Evolutionary conservation across 2,329 filamentous ascomycete genomes (phyloP), one percentile per base, ranked within the genome.

Genomic region (Monosporascus cannonballus): DNA sequence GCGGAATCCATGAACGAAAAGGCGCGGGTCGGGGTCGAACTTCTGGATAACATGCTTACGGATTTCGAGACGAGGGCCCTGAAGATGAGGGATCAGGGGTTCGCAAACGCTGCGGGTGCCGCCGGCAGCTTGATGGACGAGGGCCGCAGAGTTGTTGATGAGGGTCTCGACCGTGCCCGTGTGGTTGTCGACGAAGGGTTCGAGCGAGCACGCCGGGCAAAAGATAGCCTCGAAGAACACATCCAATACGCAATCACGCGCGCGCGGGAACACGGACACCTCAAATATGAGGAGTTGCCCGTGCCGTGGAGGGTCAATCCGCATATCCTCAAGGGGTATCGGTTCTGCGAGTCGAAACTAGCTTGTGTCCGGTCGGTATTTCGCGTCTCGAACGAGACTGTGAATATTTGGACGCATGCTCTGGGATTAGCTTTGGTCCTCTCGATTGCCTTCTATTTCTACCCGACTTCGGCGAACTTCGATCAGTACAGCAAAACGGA

Each of bases 361-460:
- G 93, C 93, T 61, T 97, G 93, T 68, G 76, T 97, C 49, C 81
- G 83, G 49, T 96, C 91, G 22, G 84, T 90, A 56, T 92, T 96
- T 65, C 80, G 83, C 57, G 75, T 94, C 54, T 95, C 90, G 58
- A 99, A 99, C 71, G 94, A 99, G 73, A 82, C 87, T 41, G 86
- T 97, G 75, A 99, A 99, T 72, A 99, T 99, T 66, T 99, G 94
- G 94, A 93, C 92, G 2, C 94, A 99, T 68, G 83, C 87, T 14
- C 80, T 99, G 30, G 94, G 94, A 18, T 79, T 97, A n/a, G 66
- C 97, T 34, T 77, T 96, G 56, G 89, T 99, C 47, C 79, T 97
- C 38, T 78, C 90, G 14, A 80, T 97, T 44, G 94, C 94, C 52
- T 93, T 99, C 61, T 96, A 96, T 75, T 95, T 96, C 70, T 99